Evolutionary conservation across 2,329 filamentous ascomycete species (phyloP).

Genomic region (Phyllosticta paracitricarpa): DNA sequence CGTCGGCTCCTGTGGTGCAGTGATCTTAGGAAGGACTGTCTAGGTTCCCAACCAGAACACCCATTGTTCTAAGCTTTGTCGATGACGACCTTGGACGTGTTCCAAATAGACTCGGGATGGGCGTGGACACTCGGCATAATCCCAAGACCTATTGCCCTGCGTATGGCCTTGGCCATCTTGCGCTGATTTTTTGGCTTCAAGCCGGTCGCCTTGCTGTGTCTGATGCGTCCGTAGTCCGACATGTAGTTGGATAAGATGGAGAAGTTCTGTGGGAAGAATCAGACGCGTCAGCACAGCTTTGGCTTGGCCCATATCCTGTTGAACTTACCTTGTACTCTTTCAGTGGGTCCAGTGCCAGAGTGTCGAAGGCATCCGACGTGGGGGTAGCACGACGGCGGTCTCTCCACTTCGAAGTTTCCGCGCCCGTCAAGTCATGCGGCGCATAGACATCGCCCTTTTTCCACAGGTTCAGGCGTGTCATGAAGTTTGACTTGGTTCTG

Average conservation of each 20-base stretch:
- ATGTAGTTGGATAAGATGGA: slow-evolving; percentile 84
- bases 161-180: slow-evolving; percentile 84
- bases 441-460: slow-evolving; percentile 75
- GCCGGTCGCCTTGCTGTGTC: slow-evolving; percentile 63
- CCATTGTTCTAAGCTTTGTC: neutral
- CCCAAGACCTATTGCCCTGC: slow-evolving; percentile 78
- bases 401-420: slow-evolving; percentile 76
- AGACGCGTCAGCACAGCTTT: neutral
- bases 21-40: too few relatives aligned
- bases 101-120: slow-evolving; percentile 63
- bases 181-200: slow-evolving; percentile 84
- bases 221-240: slow-evolving; percentile 75
- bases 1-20: too few relatives aligned
- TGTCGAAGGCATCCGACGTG: slow-evolving; percentile 63
- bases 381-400: slow-evolving; percentile 36
- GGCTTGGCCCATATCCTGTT: neutral
- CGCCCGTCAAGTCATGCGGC: slow-evolving; percentile 71
- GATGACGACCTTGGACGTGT: neutral
- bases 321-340: slow-evolving; percentile 72
- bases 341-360: slow-evolving; percentile 67
- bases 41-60: neutral
- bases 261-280: slow-evolving; percentile 58
- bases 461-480: slow-evolving; percentile 53
- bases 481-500: neutral
- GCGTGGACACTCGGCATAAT: slow-evolving; percentile 84